Percentiles rank a stretch among this genome's conserved stretches.
Evolutionary conservation across 257 asterid genomes (phyloP).

Genomic region (Primulina tabacum): DNA sequence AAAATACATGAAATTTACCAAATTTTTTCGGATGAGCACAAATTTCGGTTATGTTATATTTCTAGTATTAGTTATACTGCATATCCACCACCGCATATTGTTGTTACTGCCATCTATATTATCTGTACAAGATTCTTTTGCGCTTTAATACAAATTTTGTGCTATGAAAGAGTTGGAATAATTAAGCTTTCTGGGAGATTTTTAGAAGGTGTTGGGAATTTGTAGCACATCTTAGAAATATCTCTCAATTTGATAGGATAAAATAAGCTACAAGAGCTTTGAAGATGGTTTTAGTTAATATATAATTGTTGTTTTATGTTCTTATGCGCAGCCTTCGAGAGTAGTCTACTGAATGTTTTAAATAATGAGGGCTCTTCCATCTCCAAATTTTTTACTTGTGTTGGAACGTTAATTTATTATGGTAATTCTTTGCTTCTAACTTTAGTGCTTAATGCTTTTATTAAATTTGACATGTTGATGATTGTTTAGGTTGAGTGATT

Average conservation of each 20-base stretch:
- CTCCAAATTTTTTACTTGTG: not conserved
- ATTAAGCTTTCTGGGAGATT: not conserved
- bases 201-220: not conserved
- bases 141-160: not conserved
- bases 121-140: not conserved
- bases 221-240: not conserved
- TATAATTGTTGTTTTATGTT: not conserved
- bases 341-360: not conserved
- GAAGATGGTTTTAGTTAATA: not conserved
- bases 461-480: not conserved
- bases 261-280: not conserved
- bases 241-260: not conserved
- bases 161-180: not conserved
- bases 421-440: not conserved
- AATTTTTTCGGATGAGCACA: not conserved
- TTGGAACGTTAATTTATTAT: too few relatives aligned
- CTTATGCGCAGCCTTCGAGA: not conserved
- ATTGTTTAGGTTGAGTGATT: not conserved
- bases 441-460: not conserved
- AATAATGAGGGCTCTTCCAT: not conserved
- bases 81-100: not conserved
- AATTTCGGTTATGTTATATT: not conserved
- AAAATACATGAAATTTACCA: constrained; percentile 2
- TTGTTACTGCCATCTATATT: not conserved
- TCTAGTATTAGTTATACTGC: not conserved